Conservation (phyloP, 1,284 basidiomycete species). For the Trametes sp. region DNA sequence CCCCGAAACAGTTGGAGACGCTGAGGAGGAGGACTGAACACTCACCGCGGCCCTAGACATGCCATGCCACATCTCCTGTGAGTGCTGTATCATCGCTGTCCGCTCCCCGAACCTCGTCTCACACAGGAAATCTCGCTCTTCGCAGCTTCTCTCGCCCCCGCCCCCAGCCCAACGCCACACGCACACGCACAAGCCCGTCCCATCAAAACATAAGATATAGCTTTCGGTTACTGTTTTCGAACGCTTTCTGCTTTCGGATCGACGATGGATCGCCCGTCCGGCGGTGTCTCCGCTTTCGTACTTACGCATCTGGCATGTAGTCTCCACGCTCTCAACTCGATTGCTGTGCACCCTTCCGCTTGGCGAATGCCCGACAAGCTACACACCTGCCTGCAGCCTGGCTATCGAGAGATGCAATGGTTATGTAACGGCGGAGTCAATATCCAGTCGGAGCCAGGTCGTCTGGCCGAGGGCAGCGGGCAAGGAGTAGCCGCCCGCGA, state of each 20-base stretch:
- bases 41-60: neutral
- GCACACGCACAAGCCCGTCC: neutral
- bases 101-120: neutral
- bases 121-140: neutral
- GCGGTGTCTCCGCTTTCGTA: constrained; percentile 19
- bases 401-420: neutral
- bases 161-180: neutral
- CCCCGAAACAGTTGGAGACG: neutral
- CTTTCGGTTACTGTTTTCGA: constrained; percentile 27
- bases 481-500: neutral
- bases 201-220: constrained; percentile 12
- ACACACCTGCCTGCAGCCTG: neutral
- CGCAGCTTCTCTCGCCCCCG: constrained; percentile 6
- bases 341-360: constrained; percentile 18
- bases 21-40: constrained; percentile 4
- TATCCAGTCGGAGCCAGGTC: constrained; percentile 8
- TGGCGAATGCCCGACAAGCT: constrained; percentile 22
- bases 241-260: constrained; percentile 22
- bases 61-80: neutral
- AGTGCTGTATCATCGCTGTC: neutral
- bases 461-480: neutral
- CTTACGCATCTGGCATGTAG: constrained; percentile 23
- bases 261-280: constrained; percentile 17
- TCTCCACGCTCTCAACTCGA: constrained; percentile 13
- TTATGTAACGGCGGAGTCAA: constrained; percentile 22